Evolutionary conservation across 2,329 filamentous ascomycete species (phyloP).

Genomic region (Pseudopyricularia javanii): DNA sequence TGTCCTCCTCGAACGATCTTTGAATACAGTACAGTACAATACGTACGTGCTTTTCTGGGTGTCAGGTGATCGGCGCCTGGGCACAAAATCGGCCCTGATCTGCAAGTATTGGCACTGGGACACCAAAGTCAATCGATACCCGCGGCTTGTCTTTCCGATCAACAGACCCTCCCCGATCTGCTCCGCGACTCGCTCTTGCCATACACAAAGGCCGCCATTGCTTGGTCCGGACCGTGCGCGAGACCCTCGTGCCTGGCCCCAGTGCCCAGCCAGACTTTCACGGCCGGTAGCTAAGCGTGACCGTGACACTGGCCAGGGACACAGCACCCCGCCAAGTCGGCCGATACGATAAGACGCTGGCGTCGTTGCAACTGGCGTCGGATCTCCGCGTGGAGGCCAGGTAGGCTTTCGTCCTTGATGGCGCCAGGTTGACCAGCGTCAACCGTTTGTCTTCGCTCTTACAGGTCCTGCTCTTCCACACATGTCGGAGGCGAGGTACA

Average conservation of each 20-base stretch:
- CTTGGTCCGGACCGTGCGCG: neutral
- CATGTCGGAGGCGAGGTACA: neutral
- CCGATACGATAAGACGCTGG: too few species aligned
- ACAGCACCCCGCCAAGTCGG: neutral
- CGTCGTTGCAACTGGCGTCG: neutral
- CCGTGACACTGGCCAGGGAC: neutral
- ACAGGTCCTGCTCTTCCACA: neutral
- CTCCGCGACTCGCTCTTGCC: neutral
- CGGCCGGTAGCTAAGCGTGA: neutral
- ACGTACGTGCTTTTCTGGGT: too few species aligned
- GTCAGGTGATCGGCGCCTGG: too few species aligned
- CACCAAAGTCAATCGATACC: too few species aligned
- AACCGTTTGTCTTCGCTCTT: neutral
- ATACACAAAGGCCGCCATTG: neutral
- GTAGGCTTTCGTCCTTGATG: neutral
- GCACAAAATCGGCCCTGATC: too few species aligned
- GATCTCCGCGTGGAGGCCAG: neutral
- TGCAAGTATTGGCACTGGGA: too few species aligned
- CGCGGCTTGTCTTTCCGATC: too few species aligned
- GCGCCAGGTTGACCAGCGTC: neutral
- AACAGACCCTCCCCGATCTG: neutral
- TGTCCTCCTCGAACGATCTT: too few species aligned
- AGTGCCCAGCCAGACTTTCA: neutral
- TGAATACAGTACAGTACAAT: too few species aligned
- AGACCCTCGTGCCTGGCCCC: neutral